Evolutionary conservation across 75 land plant genomes (phyloP).

Genomic region (Sequoia sempervirens): DNA sequence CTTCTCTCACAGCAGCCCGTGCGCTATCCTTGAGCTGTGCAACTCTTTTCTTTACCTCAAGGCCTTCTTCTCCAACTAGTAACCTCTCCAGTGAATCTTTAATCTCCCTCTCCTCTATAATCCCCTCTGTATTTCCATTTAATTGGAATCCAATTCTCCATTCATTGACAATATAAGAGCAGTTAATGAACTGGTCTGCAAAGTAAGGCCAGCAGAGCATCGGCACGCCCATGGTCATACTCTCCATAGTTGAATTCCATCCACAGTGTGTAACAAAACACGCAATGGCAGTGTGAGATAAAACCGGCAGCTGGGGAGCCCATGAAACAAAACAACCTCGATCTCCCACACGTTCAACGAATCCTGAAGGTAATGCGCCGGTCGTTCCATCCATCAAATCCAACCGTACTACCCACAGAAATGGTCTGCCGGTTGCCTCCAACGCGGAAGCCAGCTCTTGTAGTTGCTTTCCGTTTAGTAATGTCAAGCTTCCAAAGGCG

Average conservation of each 20-base stretch:
- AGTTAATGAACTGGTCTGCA: constrained; percentile 9
- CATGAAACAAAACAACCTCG: constrained; percentile 47
- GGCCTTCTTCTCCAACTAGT: constrained; percentile 28
- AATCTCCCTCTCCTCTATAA: constrained; percentile 22
- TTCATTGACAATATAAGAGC: constrained; percentile 4
- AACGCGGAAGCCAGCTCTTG: constrained; percentile 25
- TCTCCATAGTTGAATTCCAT: constrained; percentile 14
- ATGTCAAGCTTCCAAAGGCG: constrained; percentile 31
- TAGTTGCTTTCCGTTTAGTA: constrained; percentile 8
- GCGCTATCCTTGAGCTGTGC: constrained; percentile 11
- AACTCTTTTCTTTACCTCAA: constrained; percentile 21
- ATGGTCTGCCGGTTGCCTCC: constrained; percentile 3
- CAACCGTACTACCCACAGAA: constrained; percentile 27
- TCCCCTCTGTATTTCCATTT: not conserved
- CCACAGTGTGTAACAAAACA: constrained; percentile 11
- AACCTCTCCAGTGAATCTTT: constrained; percentile 16
- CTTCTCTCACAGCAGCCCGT: constrained; percentile 8
- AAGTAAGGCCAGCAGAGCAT: constrained; percentile 15
- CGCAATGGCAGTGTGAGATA: constrained; percentile 28
- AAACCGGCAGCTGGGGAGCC: constrained; percentile 54
- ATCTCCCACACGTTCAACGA: constrained; percentile 17
- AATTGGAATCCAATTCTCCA: constrained; percentile 4
- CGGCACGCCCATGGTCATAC: constrained; percentile 10
- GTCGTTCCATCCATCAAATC: constrained; percentile 10
- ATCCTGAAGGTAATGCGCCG: constrained; percentile 28